Conservation (phyloP, 108 stramenopile genomes). For the Pseudonitzschia pungens region DNA sequence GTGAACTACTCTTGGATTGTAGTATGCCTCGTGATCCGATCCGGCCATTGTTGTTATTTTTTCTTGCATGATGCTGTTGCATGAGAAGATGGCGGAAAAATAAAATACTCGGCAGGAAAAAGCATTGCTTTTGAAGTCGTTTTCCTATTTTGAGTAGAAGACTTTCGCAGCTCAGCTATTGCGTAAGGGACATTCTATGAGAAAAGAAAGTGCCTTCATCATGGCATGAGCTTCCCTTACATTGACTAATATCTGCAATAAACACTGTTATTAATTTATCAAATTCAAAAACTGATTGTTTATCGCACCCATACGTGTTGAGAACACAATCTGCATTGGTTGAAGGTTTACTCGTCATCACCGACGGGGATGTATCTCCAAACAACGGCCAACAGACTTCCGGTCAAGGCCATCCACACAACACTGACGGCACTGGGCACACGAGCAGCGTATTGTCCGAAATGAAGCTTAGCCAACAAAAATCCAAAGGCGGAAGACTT, state of each 20-base stretch:
- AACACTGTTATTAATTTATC: background rate
- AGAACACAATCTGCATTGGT: background rate
- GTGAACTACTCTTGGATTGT: too few species aligned
- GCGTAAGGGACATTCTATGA: too few species aligned
- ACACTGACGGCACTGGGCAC: conserved; percentile 96
- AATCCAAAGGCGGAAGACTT: conserved; percentile 98
- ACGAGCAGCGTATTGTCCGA: conserved; percentile 91
- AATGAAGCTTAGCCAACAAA: conserved; percentile 96
- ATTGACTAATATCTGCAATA: background rate
- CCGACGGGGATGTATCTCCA: conserved; percentile 96
- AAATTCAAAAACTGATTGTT: conserved; percentile 9
- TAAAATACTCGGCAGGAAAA: too few species aligned
- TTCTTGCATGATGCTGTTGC: too few species aligned
- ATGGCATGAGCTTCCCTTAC: too few species aligned
- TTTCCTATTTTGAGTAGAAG: too few species aligned
- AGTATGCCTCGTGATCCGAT: too few species aligned
- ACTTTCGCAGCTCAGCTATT: too few species aligned
- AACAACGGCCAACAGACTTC: conserved; percentile 88
- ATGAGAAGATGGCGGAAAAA: too few species aligned
- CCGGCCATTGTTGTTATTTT: too few species aligned
- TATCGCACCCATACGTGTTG: background rate
- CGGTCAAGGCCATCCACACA: conserved; percentile 98
- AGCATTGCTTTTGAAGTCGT: too few species aligned
- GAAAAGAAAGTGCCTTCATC: too few species aligned
- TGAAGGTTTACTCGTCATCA: conserved; percentile 30